phyloP scores from a whole-genome alignment of 2,329 filamentous ascomycete species.

The Tolypocladium guangdongense region DNA sequence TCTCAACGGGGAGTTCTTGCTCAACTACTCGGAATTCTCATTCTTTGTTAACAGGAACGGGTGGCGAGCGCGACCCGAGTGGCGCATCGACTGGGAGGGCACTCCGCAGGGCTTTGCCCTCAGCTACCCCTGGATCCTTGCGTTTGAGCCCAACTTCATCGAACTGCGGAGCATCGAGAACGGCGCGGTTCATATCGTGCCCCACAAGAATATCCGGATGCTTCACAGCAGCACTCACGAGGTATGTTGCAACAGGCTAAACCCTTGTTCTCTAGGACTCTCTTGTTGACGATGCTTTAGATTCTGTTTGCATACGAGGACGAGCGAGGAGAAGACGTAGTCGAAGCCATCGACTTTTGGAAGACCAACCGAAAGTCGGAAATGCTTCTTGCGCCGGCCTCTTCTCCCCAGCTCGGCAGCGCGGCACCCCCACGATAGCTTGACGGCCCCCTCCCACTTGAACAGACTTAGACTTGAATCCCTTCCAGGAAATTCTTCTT shows the following conservation, averaged over 20 bases:
- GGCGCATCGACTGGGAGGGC: constrained; percentile 97
- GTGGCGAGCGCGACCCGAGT: constrained; percentile 91
- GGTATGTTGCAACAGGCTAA: constrained; percentile 41
- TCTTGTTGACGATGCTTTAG: constrained; percentile 32
- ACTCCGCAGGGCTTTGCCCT: constrained; percentile 85
- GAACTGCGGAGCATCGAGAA: constrained; percentile 94
- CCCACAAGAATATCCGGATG: constrained; percentile 94
- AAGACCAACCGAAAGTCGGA: constrained; percentile 49
- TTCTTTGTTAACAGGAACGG: constrained; percentile 99
- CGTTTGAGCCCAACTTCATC: constrained; percentile 95
- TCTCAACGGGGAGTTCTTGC: constrained; percentile 89
- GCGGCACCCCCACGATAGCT: not conserved
- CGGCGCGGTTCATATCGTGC: constrained; percentile 89
- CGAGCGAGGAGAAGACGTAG: constrained; percentile 82
- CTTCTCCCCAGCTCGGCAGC: constrained; percentile 1
- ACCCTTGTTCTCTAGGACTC: not conserved
- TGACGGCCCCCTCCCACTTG: not conserved
- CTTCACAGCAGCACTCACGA: constrained; percentile 94
- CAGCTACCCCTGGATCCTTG: constrained; percentile 92
- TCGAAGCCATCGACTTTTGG: constrained; percentile 97
- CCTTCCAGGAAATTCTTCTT: constrained; percentile 17
- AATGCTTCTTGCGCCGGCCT: constrained; percentile 11
- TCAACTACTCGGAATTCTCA: constrained; percentile 97
- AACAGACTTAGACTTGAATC: constrained; percentile 6
- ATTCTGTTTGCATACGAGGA: constrained; percentile 98